Evolutionary conservation across 805 yeast species (phyloP).

Genomic region (Metschnikowia peoriensis): DNA sequence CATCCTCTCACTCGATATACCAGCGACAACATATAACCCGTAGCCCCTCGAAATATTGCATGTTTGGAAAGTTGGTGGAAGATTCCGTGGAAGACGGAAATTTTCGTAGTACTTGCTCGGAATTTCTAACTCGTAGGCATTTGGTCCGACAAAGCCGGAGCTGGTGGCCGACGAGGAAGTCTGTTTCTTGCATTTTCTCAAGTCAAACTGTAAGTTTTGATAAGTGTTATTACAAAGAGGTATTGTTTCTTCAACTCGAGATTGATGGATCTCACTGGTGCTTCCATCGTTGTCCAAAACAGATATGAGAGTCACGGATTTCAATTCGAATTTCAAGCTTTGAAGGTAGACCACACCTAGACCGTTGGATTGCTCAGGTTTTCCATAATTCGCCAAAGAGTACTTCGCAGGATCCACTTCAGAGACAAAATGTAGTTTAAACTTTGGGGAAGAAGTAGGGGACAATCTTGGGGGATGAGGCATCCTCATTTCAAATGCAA

Average conservation of each 20-base stretch:
- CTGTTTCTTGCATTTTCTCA: conserved; percentile 31
- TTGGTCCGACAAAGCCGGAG: conserved; percentile 10
- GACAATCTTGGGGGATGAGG: conserved; percentile 46
- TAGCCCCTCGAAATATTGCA: conserved; percentile 55
- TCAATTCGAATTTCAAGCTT: conserved; percentile 33
- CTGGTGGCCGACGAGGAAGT: conserved; percentile 24
- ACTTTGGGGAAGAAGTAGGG: conserved; percentile 41
- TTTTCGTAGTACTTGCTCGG: conserved; percentile 39
- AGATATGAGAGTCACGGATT: conserved; percentile 25
- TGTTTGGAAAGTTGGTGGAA: conserved; percentile 54
- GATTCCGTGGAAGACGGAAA: conserved; percentile 45
- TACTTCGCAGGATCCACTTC: conserved; percentile 29
- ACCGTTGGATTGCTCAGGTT: conserved; percentile 45
- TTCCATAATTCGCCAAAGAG: conserved; percentile 29
- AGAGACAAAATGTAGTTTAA: conserved; percentile 32
- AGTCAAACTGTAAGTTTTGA: conserved; percentile 38
- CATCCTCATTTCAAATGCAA: conserved; percentile 49
- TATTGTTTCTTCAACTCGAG: conserved; percentile 24
- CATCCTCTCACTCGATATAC: conserved; percentile 23
- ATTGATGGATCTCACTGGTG: conserved; percentile 25
- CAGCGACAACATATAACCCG: conserved; percentile 31
- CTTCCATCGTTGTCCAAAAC: conserved; percentile 24
- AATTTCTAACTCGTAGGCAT: conserved; percentile 43
- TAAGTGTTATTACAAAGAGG: conserved; percentile 33
- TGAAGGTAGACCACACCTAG: conserved; percentile 46